Evolutionary conservation across 257 asterid genomes (phyloP).

Genomic region (Nicotiana tomentosiformis): DNA sequence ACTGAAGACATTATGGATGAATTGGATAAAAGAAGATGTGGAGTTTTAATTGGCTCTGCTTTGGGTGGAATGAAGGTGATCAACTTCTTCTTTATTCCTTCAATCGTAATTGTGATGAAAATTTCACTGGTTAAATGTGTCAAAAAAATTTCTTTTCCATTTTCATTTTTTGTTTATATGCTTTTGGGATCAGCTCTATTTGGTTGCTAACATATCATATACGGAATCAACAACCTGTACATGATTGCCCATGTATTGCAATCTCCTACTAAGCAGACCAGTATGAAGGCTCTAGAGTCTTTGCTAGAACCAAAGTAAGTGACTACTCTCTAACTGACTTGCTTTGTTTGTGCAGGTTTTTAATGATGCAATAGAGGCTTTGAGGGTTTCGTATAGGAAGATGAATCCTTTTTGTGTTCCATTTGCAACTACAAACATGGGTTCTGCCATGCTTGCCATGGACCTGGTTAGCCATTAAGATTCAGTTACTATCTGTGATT

Average conservation of each 20-base stretch:
- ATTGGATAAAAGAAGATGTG: constrained; percentile 71
- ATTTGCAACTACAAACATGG: constrained; percentile 97
- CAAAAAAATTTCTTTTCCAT: not conserved
- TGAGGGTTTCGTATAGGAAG: constrained; percentile 72
- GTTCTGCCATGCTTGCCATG: constrained; percentile 97
- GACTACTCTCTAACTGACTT: not conserved
- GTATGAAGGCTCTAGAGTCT: not conserved
- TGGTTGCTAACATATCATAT: not conserved
- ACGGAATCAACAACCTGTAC: not conserved
- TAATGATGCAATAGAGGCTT: constrained; percentile 87
- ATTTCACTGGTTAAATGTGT: not conserved
- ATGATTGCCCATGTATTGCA: not conserved
- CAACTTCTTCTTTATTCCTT: not conserved
- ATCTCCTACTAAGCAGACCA: not conserved
- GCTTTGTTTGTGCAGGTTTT: constrained; percentile 60
- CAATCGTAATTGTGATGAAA: not conserved
- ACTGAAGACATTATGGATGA: constrained; percentile 65
- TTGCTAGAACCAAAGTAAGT: not conserved
- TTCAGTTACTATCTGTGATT: constrained; percentile 6
- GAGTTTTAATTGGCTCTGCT: constrained; percentile 91
- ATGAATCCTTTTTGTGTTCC: constrained; percentile 99
- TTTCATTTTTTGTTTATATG: not conserved
- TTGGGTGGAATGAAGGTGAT: constrained; percentile 97
- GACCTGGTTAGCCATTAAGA: constrained; percentile 51
- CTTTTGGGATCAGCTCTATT: not conserved